phyloP scores from a whole-genome alignment of 2,329 filamentous ascomycete genomes.

The Colletotrichum eremochloae region DNA sequence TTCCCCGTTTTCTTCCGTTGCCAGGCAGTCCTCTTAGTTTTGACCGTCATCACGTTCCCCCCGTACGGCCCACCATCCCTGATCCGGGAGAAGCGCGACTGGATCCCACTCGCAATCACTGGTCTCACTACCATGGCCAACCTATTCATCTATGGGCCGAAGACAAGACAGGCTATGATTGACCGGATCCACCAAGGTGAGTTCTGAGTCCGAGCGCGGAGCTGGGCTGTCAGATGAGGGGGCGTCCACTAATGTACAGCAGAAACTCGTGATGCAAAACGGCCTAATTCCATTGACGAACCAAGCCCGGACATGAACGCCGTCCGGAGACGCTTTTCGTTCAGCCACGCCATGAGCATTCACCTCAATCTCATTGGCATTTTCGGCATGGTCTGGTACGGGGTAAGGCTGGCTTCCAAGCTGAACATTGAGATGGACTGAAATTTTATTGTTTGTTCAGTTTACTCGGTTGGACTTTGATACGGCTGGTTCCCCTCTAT shows the following conservation, averaged over 20 bases:
- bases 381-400: constrained; percentile 49
- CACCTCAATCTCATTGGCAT: constrained; percentile 57
- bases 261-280: constrained; percentile 44
- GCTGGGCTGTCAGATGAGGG: neutral
- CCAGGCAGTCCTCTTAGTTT: constrained; percentile 52
- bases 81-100: constrained; percentile 47
- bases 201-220: neutral
- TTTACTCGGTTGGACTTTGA: neutral
- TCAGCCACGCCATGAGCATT: constrained; percentile 58
- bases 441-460: neutral
- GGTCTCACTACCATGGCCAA: constrained; percentile 51
- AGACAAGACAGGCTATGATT: constrained; percentile 51
- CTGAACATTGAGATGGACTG: constrained; percentile 35
- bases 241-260: neutral
- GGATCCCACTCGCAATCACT: constrained; percentile 53
- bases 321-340: constrained; percentile 51
- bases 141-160: constrained; percentile 53
- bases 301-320: constrained; percentile 46
- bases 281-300: constrained; percentile 23
- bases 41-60: constrained; percentile 52
- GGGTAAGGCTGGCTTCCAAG: constrained; percentile 47
- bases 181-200: constrained; percentile 50
- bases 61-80: constrained; percentile 50
- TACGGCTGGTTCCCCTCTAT: neutral
- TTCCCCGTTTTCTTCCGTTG: constrained; percentile 58